A percentile compares a stretch with the other conserved stretches of the same genome.
Evolutionary conservation across 345 rosid species (phyloP).

Genomic region (Toxicodendron radicans): DNA sequence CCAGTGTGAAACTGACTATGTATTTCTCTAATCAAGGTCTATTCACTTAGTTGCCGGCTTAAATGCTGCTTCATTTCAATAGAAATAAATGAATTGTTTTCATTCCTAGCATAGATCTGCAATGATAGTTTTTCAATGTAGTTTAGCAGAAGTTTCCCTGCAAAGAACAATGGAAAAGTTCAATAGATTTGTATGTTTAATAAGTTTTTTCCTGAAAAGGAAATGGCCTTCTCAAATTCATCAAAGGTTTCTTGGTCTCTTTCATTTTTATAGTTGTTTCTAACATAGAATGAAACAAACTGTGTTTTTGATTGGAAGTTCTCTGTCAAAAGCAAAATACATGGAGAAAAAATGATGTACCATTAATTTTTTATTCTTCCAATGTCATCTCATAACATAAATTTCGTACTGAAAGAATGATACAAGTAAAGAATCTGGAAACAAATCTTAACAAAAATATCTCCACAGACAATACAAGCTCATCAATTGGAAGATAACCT

Average conservation of each 20-base stretch:
- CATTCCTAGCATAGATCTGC: too few relatives aligned
- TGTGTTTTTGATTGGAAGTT: neutral
- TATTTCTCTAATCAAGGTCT: neutral
- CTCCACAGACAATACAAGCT: neutral
- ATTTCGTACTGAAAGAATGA: neutral
- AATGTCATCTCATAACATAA: neutral
- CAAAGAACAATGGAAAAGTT: too few relatives aligned
- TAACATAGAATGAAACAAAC: too few relatives aligned
- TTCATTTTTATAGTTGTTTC: too few relatives aligned
- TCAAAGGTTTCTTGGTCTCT: too few relatives aligned
- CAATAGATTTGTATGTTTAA: too few relatives aligned
- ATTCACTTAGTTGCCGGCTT: neutral
- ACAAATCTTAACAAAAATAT: neutral
- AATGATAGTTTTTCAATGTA: too few relatives aligned
- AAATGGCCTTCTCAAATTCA: too few relatives aligned
- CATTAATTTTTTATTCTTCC: neutral
- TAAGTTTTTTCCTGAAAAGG: too few relatives aligned
- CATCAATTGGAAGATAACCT: neutral
- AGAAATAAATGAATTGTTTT: too few relatives aligned
- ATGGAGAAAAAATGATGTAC: neutral
- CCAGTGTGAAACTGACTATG: neutral
- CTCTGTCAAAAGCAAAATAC: neutral
- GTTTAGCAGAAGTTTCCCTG: too few relatives aligned
- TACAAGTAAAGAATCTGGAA: neutral
- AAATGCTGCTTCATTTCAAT: neutral